Evolutionary conservation across 2,329 filamentous ascomycete species (phyloP), one percentile per base, ranked within the genome.

Genomic region (Fusarium multiceps): DNA sequence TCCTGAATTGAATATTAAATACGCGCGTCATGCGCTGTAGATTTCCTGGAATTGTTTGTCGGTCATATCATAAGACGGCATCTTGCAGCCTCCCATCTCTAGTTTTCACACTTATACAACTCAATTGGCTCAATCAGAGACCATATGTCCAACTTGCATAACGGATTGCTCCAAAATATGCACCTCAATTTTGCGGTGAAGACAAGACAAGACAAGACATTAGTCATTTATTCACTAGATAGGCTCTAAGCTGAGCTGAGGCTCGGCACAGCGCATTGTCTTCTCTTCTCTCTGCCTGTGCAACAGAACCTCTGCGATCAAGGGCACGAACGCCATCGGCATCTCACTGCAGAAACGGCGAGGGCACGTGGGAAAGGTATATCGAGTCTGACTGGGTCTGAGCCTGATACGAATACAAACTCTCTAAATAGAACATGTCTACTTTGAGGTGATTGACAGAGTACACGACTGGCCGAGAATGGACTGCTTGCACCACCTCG

Each of bases 321-420:
- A 56, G 57, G 59, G 55, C 55, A 61, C 32, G 55, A 59, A 74
- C 72, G 68, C 72, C 72, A 74, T 74, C 70, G 56, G 60, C 62
- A 65, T 70, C 62, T 37, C 72, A 73, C 72, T 21, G 55, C 72
- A 72, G 63, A 45, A 51, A 54, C 34, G 18, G 27, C 23, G 42
- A 55, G 72, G 66, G 49, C 50, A 66, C 68, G 68, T 73, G 72
- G 72, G 45, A 68, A 51, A 51, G 21, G 18, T 51, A 21, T 14
- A n/a, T 68, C 37, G 57, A 71, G 64, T 66, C 66, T 70, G 50
- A 53, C 49, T 20, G 18, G 23, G 18, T 6, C 23, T 25, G 34
- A 30, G 28, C 12, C 28, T 30, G 25, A 30, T 14, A 30, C 28
- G 6, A 13, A 37, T 25, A 13, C 11, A n/a, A 10, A n/a, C 16